Percentiles rank a stretch among this genome's conserved stretches.
Evolutionary conservation across 345 rosid genomes (phyloP).

Genomic region (Gossypium longicalyx): DNA sequence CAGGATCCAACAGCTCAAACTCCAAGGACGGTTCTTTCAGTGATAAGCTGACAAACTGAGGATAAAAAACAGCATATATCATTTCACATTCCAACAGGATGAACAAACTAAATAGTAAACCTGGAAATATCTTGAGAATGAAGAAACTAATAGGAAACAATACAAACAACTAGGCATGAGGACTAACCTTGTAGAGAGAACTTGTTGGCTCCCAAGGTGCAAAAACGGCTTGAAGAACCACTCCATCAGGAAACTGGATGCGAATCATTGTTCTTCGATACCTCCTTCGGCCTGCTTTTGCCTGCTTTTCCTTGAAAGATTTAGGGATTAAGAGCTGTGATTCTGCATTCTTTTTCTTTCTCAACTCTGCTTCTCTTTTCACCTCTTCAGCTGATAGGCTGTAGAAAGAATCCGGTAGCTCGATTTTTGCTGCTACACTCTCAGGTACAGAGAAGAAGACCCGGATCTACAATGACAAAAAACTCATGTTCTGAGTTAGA

Average conservation of each 20-base stretch:
- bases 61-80: neutral
- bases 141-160: neutral
- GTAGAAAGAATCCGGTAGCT: conserved; percentile 88
- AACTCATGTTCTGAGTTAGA: neutral
- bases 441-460: conserved; percentile 84
- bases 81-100: neutral
- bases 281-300: conserved; percentile 66
- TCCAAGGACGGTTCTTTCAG: conserved; percentile 80
- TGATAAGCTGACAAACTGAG: conserved; percentile 77
- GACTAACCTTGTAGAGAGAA: conserved; percentile 74
- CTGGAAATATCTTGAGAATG: neutral
- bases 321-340: conserved; percentile 86
- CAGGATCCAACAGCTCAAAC: conserved; percentile 73
- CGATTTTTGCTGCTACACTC: conserved; percentile 75
- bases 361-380: conserved; percentile 71
- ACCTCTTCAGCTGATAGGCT: conserved; percentile 69
- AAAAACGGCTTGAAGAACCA: conserved; percentile 87
- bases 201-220: conserved; percentile 83
- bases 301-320: conserved; percentile 85
- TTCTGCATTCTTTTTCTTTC: conserved; percentile 82
- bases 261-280: conserved; percentile 66
- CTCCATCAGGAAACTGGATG: conserved; percentile 88
- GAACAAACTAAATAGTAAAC: neutral
- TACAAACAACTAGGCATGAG: neutral
- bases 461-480: conserved; percentile 38